phyloP scores from a whole-genome alignment of 441 rosid species.

The Euphorbia celastroides region DNA sequence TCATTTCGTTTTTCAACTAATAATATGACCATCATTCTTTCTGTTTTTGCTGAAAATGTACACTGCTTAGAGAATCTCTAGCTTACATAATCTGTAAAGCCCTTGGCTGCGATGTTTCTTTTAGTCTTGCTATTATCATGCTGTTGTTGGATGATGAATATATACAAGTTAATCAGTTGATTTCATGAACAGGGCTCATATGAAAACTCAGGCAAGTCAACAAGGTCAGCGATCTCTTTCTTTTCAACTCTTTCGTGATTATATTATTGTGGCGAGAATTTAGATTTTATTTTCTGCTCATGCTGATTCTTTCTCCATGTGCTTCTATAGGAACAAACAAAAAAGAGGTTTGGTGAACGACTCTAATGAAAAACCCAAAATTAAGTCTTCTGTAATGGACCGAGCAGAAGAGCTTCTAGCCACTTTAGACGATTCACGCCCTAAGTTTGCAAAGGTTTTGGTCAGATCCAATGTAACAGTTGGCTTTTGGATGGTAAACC shows the following conservation, averaged over 20 bases:
- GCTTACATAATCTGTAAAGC: not conserved
- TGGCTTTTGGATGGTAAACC: slow-evolving; percentile 53
- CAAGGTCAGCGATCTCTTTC: slow-evolving; percentile 25
- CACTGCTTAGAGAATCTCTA: not conserved
- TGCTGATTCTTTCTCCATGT: slow-evolving; percentile 9
- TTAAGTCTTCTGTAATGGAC: slow-evolving; percentile 23
- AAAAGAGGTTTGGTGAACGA: slow-evolving; percentile 34
- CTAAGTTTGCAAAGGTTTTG: slow-evolving; percentile 48
- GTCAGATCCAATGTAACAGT: slow-evolving; percentile 47
- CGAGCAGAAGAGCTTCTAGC: slow-evolving; percentile 32
- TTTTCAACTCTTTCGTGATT: slow-evolving; percentile 12
- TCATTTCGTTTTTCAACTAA: not conserved
- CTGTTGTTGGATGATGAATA: not conserved
- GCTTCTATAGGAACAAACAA: slow-evolving; percentile 20
- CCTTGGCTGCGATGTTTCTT: not conserved
- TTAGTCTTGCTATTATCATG: not conserved
- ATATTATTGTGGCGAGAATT: not conserved
- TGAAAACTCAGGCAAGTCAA: slow-evolving; percentile 25
- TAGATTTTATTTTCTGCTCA: not conserved
- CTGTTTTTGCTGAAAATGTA: not conserved
- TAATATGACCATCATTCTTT: not conserved
- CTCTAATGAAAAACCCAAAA: slow-evolving; percentile 22
- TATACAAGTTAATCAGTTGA: not conserved
- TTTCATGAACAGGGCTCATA: slow-evolving; percentile 28
- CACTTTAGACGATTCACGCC: slow-evolving; percentile 26